Conservation (phyloP, 768 basidiomycete genomes). For the Obba rivulosa region DNA sequence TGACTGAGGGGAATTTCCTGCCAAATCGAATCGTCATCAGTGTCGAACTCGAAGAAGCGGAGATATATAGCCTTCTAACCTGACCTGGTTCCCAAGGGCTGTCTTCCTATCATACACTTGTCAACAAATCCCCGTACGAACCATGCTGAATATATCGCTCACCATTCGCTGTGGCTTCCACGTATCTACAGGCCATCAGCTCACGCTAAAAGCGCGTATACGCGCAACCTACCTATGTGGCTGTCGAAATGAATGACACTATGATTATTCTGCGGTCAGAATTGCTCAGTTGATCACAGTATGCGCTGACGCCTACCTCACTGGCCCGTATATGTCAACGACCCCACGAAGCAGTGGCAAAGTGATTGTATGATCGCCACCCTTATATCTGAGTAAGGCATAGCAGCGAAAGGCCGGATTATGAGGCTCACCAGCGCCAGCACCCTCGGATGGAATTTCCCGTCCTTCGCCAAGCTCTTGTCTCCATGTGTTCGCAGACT, state of each 20-base stretch:
- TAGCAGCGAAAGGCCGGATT: too few species aligned
- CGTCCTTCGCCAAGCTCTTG: constrained; percentile 25
- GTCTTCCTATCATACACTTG: constrained; percentile 5
- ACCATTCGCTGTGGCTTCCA: constrained; percentile 16
- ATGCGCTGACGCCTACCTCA: too few species aligned
- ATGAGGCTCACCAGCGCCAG: constrained; percentile 26
- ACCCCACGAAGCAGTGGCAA: constrained; percentile 27
- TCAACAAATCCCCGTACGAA: not conserved
- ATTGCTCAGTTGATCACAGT: too few species aligned
- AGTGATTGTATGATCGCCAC: constrained; percentile 27
- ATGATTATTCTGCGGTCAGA: too few species aligned
- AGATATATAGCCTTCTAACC: too few species aligned
- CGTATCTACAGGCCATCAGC: constrained; percentile 12
- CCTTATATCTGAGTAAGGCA: constrained; percentile 12
- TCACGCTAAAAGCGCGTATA: not conserved
- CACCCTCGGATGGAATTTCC: constrained; percentile 28
- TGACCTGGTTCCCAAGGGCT: constrained; percentile 26
- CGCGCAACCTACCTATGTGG: constrained; percentile 21
- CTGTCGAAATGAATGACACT: constrained; percentile 31
- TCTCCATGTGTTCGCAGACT: constrained; percentile 9
- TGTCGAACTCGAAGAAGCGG: too few species aligned
- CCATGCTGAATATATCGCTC: not conserved
- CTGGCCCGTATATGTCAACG: constrained; percentile 25
- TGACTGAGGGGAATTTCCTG: constrained; percentile 26
- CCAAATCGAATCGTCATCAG: not conserved